These are phyloP conservation scores for Fusarium mangiferae DNA, from an alignment of 2,329 filamentous ascomycete species.

Conservation along the genomic window DNA sequence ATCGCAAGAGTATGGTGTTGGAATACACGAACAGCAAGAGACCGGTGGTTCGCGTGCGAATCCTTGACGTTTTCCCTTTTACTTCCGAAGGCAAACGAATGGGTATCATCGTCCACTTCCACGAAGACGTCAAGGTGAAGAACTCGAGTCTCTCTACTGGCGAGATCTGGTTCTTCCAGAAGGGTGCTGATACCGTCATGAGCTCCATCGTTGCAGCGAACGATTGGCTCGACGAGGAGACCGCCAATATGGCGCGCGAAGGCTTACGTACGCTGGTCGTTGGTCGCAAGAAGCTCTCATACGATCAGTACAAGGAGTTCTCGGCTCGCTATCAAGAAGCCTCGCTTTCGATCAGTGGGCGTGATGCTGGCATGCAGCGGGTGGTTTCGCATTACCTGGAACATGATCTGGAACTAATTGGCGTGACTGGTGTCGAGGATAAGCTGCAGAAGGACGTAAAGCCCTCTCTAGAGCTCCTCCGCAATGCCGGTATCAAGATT, in stretches of 20 bases:
- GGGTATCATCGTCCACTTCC: conserved; percentile 94
- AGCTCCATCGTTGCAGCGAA: conserved; percentile 93
- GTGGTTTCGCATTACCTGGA: conserved; percentile 87
- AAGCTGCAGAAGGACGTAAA: conserved; percentile 97
- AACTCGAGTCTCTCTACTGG: conserved; percentile 65
- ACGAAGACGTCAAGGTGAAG: conserved; percentile 62
- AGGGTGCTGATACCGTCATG: conserved; percentile 99
- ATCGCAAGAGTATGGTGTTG: conserved; percentile 85
- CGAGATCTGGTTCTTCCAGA: conserved; percentile 99
- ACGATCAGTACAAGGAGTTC: conserved; percentile 84
- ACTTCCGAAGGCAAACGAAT: conserved; percentile 98
- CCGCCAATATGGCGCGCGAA: conserved; percentile 99
- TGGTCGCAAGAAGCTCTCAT: conserved; percentile 86
- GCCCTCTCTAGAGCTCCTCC: conserved; percentile 89
- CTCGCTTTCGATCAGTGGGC: conserved; percentile 79
- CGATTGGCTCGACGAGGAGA: conserved; percentile 99
- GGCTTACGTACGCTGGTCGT: conserved; percentile 93
- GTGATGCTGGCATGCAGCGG: conserved; percentile 83
- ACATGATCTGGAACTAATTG: conserved; percentile 87
- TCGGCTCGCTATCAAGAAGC: conserved; percentile 79
- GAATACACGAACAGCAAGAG: conserved; percentile 80
- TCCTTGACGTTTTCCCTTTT: conserved; percentile 96
- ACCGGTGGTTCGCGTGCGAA: conserved; percentile 83
- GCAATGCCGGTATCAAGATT: conserved; percentile 98
- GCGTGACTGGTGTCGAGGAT: conserved; percentile 98